Base-by-base conservation (phyloP, 768 basidiomycete genomes). In the Coprinopsis sp. region DNA sequence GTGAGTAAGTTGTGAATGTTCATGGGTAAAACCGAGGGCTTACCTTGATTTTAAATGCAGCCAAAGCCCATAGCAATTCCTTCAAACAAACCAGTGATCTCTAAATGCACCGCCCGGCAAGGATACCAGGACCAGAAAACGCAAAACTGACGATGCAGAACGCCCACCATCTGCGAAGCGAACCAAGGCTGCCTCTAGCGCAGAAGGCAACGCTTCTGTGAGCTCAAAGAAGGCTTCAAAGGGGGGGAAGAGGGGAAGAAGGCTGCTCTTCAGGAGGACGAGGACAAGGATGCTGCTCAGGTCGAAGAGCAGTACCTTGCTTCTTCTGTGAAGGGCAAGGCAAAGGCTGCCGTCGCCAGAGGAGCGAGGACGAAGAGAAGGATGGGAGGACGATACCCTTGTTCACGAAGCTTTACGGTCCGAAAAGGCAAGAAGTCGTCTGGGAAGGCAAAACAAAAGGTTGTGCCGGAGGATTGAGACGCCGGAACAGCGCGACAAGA, bases 401-500 rank as follows among this genome's bases (percentile, higher is more conserved):
- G 71, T 83, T n/a, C 87, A 91, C 52, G 86, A 88, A 59, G 77
- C 79, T 2, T 41, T 84, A 37, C 62, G 64, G 50, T 21, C 19
- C 16, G 66, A 64, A 50, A 64, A 63, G 7, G 46, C 54, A 29
- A 71, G 61, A 18, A 54, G 36, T 54, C 66, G 64, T 47, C 41
- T 23, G n/a, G 53, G 51, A 47, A 22, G 10, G 48, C 48, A 39
- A 69, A 68, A 52, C 50, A 56, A 13, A 86, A 81, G 50, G 75
- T 72, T 54, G 70, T 73, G 1, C 89, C 87, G 0, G 51, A 65
- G 21, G 82, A 79, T n/a, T 44, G 94, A 97, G 65, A 87, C 87
- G 0, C 61, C 77, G 14, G 81, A 79, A 46, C 80, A 77, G 50
- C 77, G 86, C 38, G 82, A 96, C 56, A 75, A 76, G 14, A 78